Conservation (phyloP, 371 early-diverging fungal species). For the Lichtheimia ramosa region DNA sequence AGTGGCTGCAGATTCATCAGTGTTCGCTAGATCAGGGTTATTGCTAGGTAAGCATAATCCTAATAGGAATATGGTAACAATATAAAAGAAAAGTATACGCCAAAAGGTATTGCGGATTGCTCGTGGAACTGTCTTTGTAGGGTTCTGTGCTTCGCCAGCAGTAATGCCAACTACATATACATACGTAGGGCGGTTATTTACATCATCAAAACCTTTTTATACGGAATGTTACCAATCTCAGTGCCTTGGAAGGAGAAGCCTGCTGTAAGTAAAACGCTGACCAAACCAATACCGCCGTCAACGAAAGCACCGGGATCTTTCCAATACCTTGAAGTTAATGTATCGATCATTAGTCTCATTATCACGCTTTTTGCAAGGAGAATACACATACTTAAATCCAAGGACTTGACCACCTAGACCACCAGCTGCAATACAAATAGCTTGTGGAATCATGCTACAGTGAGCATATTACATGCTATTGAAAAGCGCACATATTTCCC, state of each 20-base stretch:
- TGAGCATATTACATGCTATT: neutral
- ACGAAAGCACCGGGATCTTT: constrained; percentile 72
- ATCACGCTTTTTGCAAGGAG: neutral
- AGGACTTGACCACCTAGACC: constrained; percentile 57
- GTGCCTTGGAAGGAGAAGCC: constrained; percentile 87
- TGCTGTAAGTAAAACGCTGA: constrained; percentile 69
- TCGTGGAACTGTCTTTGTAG: constrained; percentile 67
- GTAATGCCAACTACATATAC: constrained; percentile 64
- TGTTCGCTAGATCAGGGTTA: constrained; percentile 52
- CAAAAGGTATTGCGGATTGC: constrained; percentile 72
- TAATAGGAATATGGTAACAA: constrained; percentile 64
- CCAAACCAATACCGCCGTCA: constrained; percentile 67
- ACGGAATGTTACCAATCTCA: constrained; percentile 49
- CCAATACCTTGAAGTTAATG: constrained; percentile 54
- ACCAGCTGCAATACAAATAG: constrained; percentile 66
- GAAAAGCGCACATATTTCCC: neutral
- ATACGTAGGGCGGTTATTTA: constrained; percentile 1
- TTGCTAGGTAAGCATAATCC: constrained; percentile 66
- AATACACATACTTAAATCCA: constrained; percentile 39
- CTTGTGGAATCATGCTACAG: constrained; percentile 32
- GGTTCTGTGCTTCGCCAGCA: constrained; percentile 72
- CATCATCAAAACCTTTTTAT: neutral
- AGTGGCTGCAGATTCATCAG: constrained; percentile 46
- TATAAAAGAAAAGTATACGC: constrained; percentile 73
- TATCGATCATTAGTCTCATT: constrained; percentile 21